These are phyloP conservation scores for Raffaelea arxii DNA, from an alignment of 2,329 filamentous ascomycete species.

Conservation along the genomic window DNA sequence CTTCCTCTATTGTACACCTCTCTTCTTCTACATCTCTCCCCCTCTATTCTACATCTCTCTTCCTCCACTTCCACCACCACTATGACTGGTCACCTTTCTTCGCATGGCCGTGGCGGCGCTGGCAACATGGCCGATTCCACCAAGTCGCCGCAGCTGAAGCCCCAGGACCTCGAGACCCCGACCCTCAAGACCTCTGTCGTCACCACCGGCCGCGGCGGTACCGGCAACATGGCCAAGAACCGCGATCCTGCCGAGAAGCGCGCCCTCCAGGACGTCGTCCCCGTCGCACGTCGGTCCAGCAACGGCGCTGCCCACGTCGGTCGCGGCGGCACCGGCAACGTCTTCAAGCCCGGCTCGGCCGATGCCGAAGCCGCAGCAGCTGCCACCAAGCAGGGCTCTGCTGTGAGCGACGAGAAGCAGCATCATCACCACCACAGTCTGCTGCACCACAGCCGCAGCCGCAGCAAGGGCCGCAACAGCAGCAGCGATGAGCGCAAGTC, in stretches of 20 bases:
- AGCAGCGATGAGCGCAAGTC: not conserved
- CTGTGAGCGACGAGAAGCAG: constrained; percentile 19
- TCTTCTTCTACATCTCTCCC: not conserved
- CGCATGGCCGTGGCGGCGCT: constrained; percentile 69
- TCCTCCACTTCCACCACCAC: constrained; percentile 7
- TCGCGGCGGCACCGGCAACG: constrained; percentile 67
- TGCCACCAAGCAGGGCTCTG: constrained; percentile 16
- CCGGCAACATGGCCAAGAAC: constrained; percentile 74
- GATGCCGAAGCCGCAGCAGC: constrained; percentile 23
- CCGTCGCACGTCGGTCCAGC: constrained; percentile 46
- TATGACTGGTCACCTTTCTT: constrained; percentile 37
- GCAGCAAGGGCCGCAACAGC: not conserved
- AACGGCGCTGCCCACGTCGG: constrained; percentile 56
- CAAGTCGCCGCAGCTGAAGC: constrained; percentile 35
- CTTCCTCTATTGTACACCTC: constrained; percentile 1
- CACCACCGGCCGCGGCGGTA: constrained; percentile 82
- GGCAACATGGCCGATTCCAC: constrained; percentile 57
- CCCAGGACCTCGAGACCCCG: constrained; percentile 68
- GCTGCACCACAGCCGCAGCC: not conserved
- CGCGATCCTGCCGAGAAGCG: constrained; percentile 66
- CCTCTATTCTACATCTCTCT: not conserved
- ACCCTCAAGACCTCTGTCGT: constrained; percentile 74
- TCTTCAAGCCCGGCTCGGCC: constrained; percentile 41
- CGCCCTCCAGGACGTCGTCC: constrained; percentile 71
- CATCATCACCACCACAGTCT: constrained; percentile 8